Base-by-base conservation (phyloP, 495 filamentous ascomycete species). In the Schizothecium vesticola region DNA sequence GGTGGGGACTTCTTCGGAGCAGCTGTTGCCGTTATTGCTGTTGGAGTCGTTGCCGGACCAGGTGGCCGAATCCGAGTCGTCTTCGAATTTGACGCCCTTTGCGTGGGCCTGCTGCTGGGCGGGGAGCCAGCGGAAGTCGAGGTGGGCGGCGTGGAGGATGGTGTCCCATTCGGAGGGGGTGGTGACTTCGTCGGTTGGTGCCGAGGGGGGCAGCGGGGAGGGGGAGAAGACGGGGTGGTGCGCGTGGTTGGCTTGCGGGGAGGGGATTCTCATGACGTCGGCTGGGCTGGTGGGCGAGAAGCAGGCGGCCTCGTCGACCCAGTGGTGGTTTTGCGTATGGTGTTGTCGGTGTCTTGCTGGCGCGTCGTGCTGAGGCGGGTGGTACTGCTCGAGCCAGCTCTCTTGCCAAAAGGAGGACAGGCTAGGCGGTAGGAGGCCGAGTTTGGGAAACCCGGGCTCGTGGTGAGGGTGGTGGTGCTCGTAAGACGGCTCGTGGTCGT, bases 41-140 rank as follows among this genome's bases (percentile, higher is more conserved):
- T 33, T 33, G 31, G 31, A 33, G 31, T 73, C 70, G 57, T 72
- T 67, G 26, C 67, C 55, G 24, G 67, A 70, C 62, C 55, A 70
- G 23, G n/a, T n/a, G n/a, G 68, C 72, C 16, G 67, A 73, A 59
- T 75, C 73, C 7, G 71, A 75, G 29, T 77, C 75, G 36, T 77
- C 75, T 7, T 75, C 73, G 58, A 61, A 28, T 19, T 61, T 69
- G 61, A 69, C 36, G n/a, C n/a, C n/a, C n/a, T 6, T 51, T 60
- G 25, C 5, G 19, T 29, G 1, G 13, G 63, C 29, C 0, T 2
- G 55, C 21, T 21, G 61, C 23, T 16, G 28, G 13, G 65, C 10
- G 10, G 66, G 9, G 9, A 63, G 63, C 75, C 73, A 71, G 33
- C 66, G 59, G 56, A 70, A 51, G 21, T 57, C 56, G 10, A 8